Base-by-base conservation (phyloP, 805 yeast species). In the Grigorovia humatica region DNA sequence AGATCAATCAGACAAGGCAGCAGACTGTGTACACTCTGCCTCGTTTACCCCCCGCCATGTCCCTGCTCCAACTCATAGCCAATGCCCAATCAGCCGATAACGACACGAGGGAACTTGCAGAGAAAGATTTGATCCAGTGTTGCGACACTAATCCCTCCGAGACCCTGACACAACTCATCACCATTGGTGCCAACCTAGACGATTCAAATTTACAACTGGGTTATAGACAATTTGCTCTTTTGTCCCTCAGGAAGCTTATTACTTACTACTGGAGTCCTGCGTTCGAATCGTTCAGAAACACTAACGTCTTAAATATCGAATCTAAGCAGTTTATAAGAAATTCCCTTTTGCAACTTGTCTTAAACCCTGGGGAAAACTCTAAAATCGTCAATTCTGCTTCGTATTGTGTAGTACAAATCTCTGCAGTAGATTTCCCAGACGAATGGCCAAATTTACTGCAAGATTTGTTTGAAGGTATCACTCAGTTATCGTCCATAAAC, bases 361-460 rank as follows among this genome's bases (percentile, higher is more conserved):
- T 73, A 2, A 71, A 79, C 18, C 72, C 71, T 7, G 66, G 73
- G 2, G 68, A 73, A 1, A 76, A 77, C 54, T 71, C 84, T 9
- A 86, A 83, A 59, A 70, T 90, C 15, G 74, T 88, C 53, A 76
- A 75, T 32, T 76, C 85, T 48, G 78, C 85, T 1, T 81, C 90
- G 1, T 83, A 87, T 56, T 83, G 86, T 15, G 78, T 89, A 17
- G 85, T 85, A 5, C 95, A 86, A 60, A 86, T 91, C 15, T 88
- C 96, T 0, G 84, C 85, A 2, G 85, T 82, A 1, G 99, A 91
- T 62, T 91, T 79, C 61, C 99, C 99, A 0, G 98, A 93, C 62
- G 95, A 88, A 63, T 91, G 98, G 98, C 96, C 97, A 0, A 76
- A 74, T 20, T 70, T 90, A 47, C 63, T 86, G 51, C 61, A 67